Evolutionary conservation across 129 eudicot species (phyloP).

Genomic region (Centella asiatica): DNA sequence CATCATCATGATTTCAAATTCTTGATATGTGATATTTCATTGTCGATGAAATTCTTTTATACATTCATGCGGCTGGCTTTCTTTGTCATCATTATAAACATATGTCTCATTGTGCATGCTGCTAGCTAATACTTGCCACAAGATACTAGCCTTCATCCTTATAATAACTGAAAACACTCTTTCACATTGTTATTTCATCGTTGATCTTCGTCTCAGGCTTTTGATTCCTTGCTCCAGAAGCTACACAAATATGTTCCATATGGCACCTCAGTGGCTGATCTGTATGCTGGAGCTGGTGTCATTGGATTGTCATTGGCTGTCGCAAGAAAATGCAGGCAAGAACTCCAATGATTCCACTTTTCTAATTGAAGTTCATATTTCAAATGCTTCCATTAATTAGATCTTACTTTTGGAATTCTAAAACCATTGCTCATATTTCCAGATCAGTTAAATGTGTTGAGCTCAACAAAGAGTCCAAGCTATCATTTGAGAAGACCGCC

Average conservation of each 20-base stretch:
- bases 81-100: not conserved
- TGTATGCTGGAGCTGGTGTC: slow-evolving; percentile 98
- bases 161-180: slow-evolving; percentile 7
- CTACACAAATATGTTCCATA: slow-evolving; percentile 78
- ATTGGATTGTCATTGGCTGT: slow-evolving; percentile 87
- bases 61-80: not conserved
- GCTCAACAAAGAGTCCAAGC: slow-evolving; percentile 85
- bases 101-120: not conserved
- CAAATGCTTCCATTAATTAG: not conserved
- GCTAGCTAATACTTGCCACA: not conserved
- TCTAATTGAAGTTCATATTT: not conserved
- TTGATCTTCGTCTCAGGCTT: slow-evolving; percentile 50
- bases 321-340: slow-evolving; percentile 82
- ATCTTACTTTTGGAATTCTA: not conserved
- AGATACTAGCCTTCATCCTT: not conserved
- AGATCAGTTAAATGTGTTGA: slow-evolving; percentile 90
- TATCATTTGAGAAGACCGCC: slow-evolving; percentile 79
- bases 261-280: slow-evolving; percentile 90
- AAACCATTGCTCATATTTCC: slow-evolving; percentile 9
- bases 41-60: too few species aligned
- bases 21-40: not conserved
- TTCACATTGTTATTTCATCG: slow-evolving; percentile 14
- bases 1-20: not conserved
- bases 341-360: slow-evolving; percentile 4
- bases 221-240: slow-evolving; percentile 82